Evolutionary conservation across 108 stramenopile genomes (phyloP).

Genomic region (Skeletonema menzelii): DNA sequence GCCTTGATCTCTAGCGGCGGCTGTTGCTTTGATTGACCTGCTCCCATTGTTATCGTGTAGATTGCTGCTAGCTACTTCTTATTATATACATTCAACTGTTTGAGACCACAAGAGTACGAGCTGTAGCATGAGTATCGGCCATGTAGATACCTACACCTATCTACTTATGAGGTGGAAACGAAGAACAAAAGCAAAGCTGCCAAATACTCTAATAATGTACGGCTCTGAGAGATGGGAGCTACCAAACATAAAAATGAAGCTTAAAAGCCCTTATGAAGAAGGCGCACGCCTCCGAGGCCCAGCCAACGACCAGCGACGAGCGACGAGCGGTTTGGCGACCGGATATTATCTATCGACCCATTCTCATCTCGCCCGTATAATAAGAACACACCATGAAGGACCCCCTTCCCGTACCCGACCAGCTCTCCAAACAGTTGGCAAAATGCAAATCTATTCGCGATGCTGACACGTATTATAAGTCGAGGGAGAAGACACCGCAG

Average conservation of each 20-base stretch:
- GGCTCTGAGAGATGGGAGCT: background rate
- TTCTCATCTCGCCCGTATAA: no score
- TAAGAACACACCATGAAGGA: slow-evolving; percentile 32
- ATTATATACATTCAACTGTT: background rate
- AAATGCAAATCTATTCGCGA: slow-evolving; percentile 53
- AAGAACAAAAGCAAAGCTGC: background rate
- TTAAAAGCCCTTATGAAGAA: no score
- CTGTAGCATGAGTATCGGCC: no score
- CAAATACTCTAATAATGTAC: no score
- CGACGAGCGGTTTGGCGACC: no score
- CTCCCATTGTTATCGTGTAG: slow-evolving; percentile 31
- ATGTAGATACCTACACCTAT: no score
- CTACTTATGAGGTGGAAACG: background rate
- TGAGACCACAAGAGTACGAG: background rate
- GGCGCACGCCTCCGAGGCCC: no score
- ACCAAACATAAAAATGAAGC: no score
- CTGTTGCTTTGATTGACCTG: slow-evolving; percentile 40
- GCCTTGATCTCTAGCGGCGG: slow-evolving; percentile 3
- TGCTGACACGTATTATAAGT: slow-evolving; percentile 45
- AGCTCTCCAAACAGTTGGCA: slow-evolving; percentile 46
- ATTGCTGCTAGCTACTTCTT: no score
- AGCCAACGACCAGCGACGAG: no score
- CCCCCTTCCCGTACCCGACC: slow-evolving; percentile 47
- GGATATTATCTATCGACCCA: no score
- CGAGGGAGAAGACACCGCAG: slow-evolving; percentile 43